Evolutionary conservation across 306 rosid species (phyloP).

Genomic region (Dalbergia cultrata): DNA sequence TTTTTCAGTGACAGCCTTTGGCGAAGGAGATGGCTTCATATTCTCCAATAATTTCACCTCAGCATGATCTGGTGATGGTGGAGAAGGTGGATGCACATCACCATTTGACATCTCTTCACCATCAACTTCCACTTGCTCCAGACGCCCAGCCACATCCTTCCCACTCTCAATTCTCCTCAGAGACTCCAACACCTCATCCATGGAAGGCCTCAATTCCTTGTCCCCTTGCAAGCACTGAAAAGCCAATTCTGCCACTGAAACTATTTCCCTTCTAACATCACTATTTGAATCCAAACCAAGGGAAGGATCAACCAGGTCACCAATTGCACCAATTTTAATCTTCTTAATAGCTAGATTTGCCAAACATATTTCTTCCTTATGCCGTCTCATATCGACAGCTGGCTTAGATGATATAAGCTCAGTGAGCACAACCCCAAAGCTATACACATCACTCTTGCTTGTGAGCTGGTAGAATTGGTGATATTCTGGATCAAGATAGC

Average conservation of each 20-base stretch:
- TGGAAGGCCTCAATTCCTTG: slow-evolving; percentile 74
- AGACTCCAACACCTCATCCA: slow-evolving; percentile 64
- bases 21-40: slow-evolving; percentile 43
- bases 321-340: slow-evolving; percentile 55
- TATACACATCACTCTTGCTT: slow-evolving; percentile 80
- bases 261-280: slow-evolving; percentile 53
- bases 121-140: not conserved
- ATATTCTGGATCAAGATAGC: slow-evolving; percentile 78
- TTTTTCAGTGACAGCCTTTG: slow-evolving; percentile 51
- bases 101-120: not conserved
- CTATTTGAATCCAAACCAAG: slow-evolving; percentile 59
- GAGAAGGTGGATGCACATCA: not conserved
- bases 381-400: slow-evolving; percentile 67
- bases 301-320: slow-evolving; percentile 62
- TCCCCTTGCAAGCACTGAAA: slow-evolving; percentile 71
- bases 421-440: slow-evolving; percentile 73
- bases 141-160: slow-evolving; percentile 7
- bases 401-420: slow-evolving; percentile 78
- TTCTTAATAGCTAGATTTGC: slow-evolving; percentile 64
- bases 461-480: slow-evolving; percentile 72
- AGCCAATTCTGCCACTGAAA: slow-evolving; percentile 66
- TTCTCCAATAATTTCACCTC: not conserved
- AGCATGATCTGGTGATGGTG: not conserved
- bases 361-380: slow-evolving; percentile 68
- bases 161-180: slow-evolving; percentile 52